Conservation (phyloP, 2,329 filamentous ascomycete genomes). For the Colletotrichum sp. region DNA sequence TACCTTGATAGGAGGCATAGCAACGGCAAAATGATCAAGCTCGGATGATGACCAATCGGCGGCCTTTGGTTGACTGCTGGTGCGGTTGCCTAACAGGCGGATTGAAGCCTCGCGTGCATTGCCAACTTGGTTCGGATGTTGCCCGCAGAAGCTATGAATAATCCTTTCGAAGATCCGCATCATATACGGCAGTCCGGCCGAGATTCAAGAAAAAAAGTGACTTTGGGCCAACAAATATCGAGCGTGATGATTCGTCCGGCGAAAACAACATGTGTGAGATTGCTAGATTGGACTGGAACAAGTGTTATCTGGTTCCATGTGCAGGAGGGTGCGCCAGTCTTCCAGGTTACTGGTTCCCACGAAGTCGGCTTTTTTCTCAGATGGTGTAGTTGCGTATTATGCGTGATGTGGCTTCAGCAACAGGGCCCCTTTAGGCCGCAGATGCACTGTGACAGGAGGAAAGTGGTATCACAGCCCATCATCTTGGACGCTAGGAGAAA, state of each 20-base stretch:
- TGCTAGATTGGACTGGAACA: not conserved
- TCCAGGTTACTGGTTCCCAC: conserved; percentile 4
- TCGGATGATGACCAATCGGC: not conserved
- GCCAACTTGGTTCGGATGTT: not conserved
- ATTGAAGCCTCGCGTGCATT: not conserved
- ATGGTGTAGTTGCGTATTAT: not conserved
- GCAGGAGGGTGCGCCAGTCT: not conserved
- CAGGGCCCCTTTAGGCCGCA: not conserved
- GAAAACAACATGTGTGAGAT: not conserved
- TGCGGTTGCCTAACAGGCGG: not conserved
- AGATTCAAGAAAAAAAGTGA: not conserved
- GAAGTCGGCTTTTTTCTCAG: not conserved
- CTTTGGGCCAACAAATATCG: not conserved
- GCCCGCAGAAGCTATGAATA: not conserved
- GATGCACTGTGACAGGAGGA: not conserved
- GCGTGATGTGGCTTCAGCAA: not conserved
- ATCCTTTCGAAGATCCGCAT: not conserved
- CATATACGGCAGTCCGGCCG: not conserved
- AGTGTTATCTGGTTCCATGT: not conserved
- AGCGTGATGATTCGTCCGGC: not conserved
- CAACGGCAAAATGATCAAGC: not conserved
- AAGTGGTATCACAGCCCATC: conserved; percentile 1
- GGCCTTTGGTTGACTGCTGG: not conserved
- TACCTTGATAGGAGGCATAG: not conserved
- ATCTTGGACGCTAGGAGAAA: conserved; percentile 3